Base-by-base conservation (phyloP, 495 filamentous ascomycete genomes). In the Halenospora varia region DNA sequence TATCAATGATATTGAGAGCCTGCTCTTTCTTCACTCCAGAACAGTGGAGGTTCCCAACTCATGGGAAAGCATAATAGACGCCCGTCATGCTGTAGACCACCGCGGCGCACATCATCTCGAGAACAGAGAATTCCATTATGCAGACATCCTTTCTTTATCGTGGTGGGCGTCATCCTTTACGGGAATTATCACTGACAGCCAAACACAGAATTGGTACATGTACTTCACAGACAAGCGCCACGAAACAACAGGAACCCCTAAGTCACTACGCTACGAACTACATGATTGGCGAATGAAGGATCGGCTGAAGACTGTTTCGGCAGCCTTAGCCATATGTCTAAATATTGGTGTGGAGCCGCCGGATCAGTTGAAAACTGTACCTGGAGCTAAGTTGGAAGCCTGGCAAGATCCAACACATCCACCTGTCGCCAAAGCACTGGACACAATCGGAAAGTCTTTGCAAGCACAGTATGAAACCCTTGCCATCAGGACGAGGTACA, bases 311-410 rank as follows among this genome's bases (percentile, higher is more conserved):
- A 99, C 94, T 0, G 92, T 97, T 19, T 96, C 91, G 2, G 94
- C 95, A 25, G 91, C 93, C 25, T 80, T 99, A 6, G 90, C 91
- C 0, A 83, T 99, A 26, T 99, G 94, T 69, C 76, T 99, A 56
- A 99, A 99, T 62, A 93, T 99, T 29, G 95, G 94, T 35, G 95
- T 97, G 25, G 94, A 99, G 63, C 94, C 94, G 17, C 94, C 94
- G 0, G 94, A 97, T 74, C 89, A 95, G 54, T 59, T 97, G 67
- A 94, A 96, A 73, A 96, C 94, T 10, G 92, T 85, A 59, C 94
- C 94, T 15, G 88, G 89, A 17, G 90, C 95, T 9, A 93, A 93
- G 66, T 78, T 96, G 11, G 94, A 99, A 75, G 96, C 93, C 57
- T 99, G 94, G 94, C 86, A 96, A 46, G 93, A 99, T 71, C 92